Base-by-base conservation (phyloP, 768 basidiomycete genomes). In the Xerocomus spinulosus region DNA sequence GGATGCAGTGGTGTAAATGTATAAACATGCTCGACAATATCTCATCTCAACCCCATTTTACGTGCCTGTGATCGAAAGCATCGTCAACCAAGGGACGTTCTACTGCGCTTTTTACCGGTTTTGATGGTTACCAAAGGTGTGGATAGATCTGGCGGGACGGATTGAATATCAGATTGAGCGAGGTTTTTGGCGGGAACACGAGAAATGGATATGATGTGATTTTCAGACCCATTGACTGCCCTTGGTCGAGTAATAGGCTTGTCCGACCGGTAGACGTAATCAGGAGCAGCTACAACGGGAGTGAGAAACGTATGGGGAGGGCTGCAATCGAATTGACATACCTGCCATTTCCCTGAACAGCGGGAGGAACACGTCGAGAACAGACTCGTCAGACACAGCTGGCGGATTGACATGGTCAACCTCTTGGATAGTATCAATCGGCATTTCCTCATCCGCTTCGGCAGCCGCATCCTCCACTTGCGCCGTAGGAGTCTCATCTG, bases 281-380 rank as follows among this genome's bases (percentile, higher is more conserved):
- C 57, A 36, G 63, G 50, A 20, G 58, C 44, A 6, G 32, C 66
- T 67, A 23, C 0, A 24, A 29, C 13, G 9, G 8, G 9, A 23
- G 23, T 62, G 37, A 60, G 50, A 47, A 38, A 32, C n/a, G 17
- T 2, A 33, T 38, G 12, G 24, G 1, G 30, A 7, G 24, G 13
- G 1, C 14, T 6, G 20, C 8, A 12, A 13, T 28, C 26, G 3
- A 21, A 43, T 1, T 17, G 12, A 63, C 70, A 12, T 54, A 79
- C 78, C 72, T 77, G 74, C 42, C 67, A 67, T 63, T 40, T 50
- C 59, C 53, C 70, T 79, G 73, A 93, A 93, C 21, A 92, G 67
- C 28, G 75, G 72, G 21, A 82, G 68, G 49, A 92, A 77, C 14
- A 70, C 63, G 7, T 72, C 63, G 58, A 91, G 76, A 63, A 91